A percentile compares a stretch with the other conserved stretches of the same genome.
phyloP scores from a whole-genome alignment of 192 early-diverging fungal genomes.

The Podila clonocystis region DNA sequence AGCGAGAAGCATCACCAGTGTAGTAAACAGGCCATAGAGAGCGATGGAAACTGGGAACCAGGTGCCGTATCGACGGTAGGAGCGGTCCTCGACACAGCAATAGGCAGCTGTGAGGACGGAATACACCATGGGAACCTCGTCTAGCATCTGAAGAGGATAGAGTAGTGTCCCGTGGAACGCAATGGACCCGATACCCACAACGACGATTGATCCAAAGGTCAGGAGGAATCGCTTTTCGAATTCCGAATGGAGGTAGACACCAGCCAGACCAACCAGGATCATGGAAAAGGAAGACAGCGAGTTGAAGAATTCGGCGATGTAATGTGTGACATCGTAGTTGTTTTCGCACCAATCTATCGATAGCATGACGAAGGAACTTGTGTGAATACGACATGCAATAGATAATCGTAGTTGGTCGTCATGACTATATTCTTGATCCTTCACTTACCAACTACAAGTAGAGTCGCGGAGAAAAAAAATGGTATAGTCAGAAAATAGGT shows the following conservation, averaged over 20 bases:
- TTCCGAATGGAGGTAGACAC: conserved; percentile 24
- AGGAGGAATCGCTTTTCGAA: conserved; percentile 48
- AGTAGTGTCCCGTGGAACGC: conserved; percentile 44
- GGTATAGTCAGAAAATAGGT: background rate
- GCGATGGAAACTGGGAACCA: conserved; percentile 50
- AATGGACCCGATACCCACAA: conserved; percentile 46
- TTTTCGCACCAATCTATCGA: conserved; percentile 71
- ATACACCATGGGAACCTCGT: conserved; percentile 51
- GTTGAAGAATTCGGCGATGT: conserved; percentile 79
- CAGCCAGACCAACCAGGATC: conserved; percentile 45
- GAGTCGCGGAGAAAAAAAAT: background rate
- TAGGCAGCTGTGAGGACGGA: conserved; percentile 36
- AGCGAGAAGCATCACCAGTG: conserved; percentile 34
- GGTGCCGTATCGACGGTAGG: conserved; percentile 34
- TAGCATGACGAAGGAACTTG: background rate
- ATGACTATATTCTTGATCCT: background rate
- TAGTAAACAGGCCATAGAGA: conserved; percentile 37
- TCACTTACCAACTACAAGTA: conserved; percentile 26
- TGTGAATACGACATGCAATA: too few relatives aligned
- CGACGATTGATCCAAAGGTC: conserved; percentile 35
- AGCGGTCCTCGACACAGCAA: conserved; percentile 38
- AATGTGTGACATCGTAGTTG: conserved; percentile 71
- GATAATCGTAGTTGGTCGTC: background rate
- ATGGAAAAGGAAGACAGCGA: conserved; percentile 57
- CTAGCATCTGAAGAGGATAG: conserved; percentile 45